These are phyloP conservation scores for Urochloa ruziziensis DNA, from an alignment of 176 grass and related monocot species.

Conservation along the genomic window DNA sequence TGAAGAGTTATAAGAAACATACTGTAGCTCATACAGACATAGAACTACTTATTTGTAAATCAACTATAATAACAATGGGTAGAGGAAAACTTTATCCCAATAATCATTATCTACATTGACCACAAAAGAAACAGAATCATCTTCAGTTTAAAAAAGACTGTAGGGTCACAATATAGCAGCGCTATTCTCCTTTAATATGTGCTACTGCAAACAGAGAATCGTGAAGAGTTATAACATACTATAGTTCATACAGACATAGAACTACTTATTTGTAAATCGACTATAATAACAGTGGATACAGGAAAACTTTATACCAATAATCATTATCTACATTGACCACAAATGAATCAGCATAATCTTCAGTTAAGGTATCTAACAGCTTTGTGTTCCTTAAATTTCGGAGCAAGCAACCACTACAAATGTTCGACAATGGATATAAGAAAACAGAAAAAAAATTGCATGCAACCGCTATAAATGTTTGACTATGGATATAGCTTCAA, in stretches of 20 bases:
- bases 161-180: too few relatives aligned
- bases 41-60: background rate
- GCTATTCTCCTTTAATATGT: too few relatives aligned
- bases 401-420: background rate
- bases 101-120: background rate
- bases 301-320: background rate
- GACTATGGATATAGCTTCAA: background rate
- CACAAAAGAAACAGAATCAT: too few relatives aligned
- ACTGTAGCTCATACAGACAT: background rate
- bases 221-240: too few relatives aligned
- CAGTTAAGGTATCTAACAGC: background rate
- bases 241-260: too few relatives aligned
- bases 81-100: conserved; percentile 5
- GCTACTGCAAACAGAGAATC: too few relatives aligned
- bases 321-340: background rate
- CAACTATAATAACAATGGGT: background rate
- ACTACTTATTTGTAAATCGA: too few relatives aligned
- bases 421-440: background rate
- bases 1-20: background rate
- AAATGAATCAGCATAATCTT: background rate
- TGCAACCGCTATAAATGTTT: background rate
- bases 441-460: conserved; percentile 15
- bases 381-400: conserved; percentile 12
- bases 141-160: too few relatives aligned
- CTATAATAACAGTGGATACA: background rate